These are phyloP conservation scores for Syncephalastrum racemosum DNA, from an alignment of 371 early-diverging fungal genomes.

Conservation along the genomic window DNA sequence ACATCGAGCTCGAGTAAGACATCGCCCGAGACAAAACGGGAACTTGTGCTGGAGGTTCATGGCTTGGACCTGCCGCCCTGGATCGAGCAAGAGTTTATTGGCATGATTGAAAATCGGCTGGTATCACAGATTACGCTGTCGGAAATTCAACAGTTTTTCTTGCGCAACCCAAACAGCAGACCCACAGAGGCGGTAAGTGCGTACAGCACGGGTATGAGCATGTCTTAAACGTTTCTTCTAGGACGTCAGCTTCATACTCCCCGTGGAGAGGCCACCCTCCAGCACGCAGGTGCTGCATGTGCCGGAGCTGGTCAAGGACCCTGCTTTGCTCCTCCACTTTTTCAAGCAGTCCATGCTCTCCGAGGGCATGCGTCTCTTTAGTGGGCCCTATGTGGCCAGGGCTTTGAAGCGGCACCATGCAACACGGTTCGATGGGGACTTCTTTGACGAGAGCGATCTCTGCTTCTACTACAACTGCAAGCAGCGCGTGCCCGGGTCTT, in stretches of 20 bases:
- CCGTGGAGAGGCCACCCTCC: slow-evolving; percentile 45
- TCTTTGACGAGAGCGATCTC: slow-evolving; percentile 12
- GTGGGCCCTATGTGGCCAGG: slow-evolving; percentile 59
- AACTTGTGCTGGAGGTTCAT: slow-evolving; percentile 70
- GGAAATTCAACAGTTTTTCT: slow-evolving; percentile 67
- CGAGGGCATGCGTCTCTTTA: slow-evolving; percentile 51
- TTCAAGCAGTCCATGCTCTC: slow-evolving; percentile 64
- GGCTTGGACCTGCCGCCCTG: slow-evolving; percentile 69
- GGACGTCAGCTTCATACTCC: slow-evolving; percentile 70
- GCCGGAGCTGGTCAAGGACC: slow-evolving; percentile 57
- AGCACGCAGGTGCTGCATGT: slow-evolving; percentile 46
- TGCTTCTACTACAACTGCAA: slow-evolving; percentile 52
- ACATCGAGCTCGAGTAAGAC: background rate
- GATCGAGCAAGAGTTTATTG: slow-evolving; percentile 70
- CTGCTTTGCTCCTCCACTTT: slow-evolving; percentile 59
- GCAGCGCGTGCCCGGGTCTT: slow-evolving; percentile 38
- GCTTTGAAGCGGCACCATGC: slow-evolving; percentile 28
- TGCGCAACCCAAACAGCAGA: slow-evolving; percentile 65
- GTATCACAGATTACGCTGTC: slow-evolving; percentile 63
- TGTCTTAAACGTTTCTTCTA: slow-evolving; percentile 17
- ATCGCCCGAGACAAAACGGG: slow-evolving; percentile 18
- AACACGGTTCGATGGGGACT: background rate
- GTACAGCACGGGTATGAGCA: background rate
- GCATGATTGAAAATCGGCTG: slow-evolving; percentile 63
- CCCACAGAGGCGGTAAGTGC: slow-evolving; percentile 63